A percentile compares a stretch with the other conserved stretches of the same genome.
phyloP scores from a whole-genome alignment of 495 filamentous ascomycete genomes.

The Trichocladium antarcticum region DNA sequence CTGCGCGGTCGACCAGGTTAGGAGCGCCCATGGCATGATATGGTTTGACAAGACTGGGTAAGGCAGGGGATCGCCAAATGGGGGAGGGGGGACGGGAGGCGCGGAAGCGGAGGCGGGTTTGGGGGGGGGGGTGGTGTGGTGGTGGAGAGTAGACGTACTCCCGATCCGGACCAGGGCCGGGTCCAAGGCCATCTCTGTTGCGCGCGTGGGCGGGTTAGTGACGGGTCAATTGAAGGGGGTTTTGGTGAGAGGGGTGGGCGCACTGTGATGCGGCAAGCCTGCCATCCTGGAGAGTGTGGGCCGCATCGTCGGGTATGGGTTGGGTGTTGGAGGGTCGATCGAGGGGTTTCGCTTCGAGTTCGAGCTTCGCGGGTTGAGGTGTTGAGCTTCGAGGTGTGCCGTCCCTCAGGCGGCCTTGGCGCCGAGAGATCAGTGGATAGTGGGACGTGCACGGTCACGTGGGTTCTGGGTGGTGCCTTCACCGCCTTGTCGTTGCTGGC shows the following conservation, averaged over 20 bases:
- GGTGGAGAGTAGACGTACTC: too few relatives aligned
- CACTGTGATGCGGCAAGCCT: slow-evolving; percentile 35
- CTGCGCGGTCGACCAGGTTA: slow-evolving; percentile 33
- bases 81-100: too few relatives aligned
- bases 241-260: slow-evolving; percentile 3
- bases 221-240: background rate
- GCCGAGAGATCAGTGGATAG: background rate
- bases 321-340: background rate
- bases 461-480: background rate
- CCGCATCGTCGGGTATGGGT: background rate
- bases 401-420: slow-evolving; percentile 5
- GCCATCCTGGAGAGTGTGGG: slow-evolving; percentile 29
- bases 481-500: background rate
- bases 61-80: too few relatives aligned
- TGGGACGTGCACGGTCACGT: slow-evolving; percentile 1
- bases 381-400: slow-evolving; percentile 1
- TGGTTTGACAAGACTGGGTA: too few relatives aligned
- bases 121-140: background rate
- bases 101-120: too few relatives aligned
- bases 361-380: background rate
- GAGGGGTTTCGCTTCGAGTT: background rate
- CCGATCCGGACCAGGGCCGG: slow-evolving; percentile 67
- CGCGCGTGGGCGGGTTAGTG: background rate
- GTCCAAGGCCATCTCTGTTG: slow-evolving; percentile 52
- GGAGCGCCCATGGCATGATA: background rate